phyloP scores from a whole-genome alignment of 1,284 basidiomycete genomes.

The Schizopora paradoxa region DNA sequence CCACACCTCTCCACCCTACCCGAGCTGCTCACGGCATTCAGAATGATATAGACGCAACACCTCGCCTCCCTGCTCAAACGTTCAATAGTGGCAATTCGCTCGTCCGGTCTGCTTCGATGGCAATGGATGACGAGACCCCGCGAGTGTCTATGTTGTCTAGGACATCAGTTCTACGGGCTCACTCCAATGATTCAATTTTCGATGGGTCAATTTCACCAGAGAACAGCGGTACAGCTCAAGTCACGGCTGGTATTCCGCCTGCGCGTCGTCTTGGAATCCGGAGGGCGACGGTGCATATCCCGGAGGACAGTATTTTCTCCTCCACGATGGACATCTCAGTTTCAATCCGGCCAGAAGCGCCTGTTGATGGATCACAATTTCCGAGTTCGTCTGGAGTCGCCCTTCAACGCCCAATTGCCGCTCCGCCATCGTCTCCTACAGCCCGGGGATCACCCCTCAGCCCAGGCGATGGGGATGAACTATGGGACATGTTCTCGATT shows the following conservation, averaged over 20 bases:
- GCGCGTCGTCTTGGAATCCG: too few relatives aligned
- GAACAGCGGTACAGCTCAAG: too few relatives aligned
- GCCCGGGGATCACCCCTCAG: neutral
- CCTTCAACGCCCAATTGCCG: constrained; percentile 11
- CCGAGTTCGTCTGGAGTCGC: neutral
- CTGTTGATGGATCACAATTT: neutral
- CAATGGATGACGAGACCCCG: neutral
- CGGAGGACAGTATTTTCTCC: constrained; percentile 33
- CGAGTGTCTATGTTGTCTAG: neutral
- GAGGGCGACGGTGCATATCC: constrained; percentile 23
- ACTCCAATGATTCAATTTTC: neutral
- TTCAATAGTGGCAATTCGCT: too few relatives aligned
- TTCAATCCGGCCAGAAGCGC: constrained; percentile 22
- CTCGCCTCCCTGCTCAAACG: constrained; percentile 11
- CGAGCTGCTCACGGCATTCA: constrained; percentile 1
- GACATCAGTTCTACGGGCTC: too few relatives aligned
- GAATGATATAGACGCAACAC: constrained; percentile 14
- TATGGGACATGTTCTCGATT: constrained; percentile 28
- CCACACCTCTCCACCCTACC: constrained; percentile 9
- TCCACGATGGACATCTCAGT: constrained; percentile 30
- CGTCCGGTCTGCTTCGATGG: constrained; percentile 1
- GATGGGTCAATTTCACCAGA: constrained; percentile 15
- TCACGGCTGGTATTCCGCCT: too few relatives aligned
- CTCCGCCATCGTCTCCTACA: constrained; percentile 8
- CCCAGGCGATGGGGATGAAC: constrained; percentile 24